Percentiles rank a stretch among this genome's conserved stretches.
Conservation (phyloP, 441 rosid genomes). For the Mallotus repandus region DNA sequence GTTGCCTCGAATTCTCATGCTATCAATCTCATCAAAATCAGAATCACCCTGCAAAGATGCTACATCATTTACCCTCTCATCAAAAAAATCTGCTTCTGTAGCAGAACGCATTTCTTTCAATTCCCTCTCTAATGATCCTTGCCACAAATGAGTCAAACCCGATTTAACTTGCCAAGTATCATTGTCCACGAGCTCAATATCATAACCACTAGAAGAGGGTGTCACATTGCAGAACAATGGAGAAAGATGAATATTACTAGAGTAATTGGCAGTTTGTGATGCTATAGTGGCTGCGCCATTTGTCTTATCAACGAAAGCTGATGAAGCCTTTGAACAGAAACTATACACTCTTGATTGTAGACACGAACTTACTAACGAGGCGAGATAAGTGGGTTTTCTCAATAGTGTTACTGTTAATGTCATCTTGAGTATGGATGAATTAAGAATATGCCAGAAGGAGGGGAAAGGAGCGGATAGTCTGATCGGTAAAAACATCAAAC, state of each 20-base stretch:
- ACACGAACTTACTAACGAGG: constrained; percentile 13
- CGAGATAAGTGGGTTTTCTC: constrained; percentile 30
- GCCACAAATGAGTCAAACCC: constrained; percentile 58
- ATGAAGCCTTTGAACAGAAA: constrained; percentile 38
- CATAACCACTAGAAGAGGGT: constrained; percentile 31
- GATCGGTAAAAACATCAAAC: constrained; percentile 48
- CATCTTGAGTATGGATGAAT: constrained; percentile 31
- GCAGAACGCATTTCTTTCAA: constrained; percentile 3
- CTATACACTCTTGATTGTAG: constrained; percentile 25
- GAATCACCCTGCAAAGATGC: constrained; percentile 29
- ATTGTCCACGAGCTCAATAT: constrained; percentile 66
- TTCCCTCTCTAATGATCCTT: constrained; percentile 28
- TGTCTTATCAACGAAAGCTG: constrained; percentile 21
- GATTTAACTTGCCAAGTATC: constrained; percentile 69
- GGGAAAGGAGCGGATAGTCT: constrained; percentile 2
- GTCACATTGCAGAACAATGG: constrained; percentile 29
- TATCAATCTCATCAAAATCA: constrained; percentile 72
- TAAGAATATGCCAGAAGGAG: neutral
- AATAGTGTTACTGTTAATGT: constrained; percentile 21
- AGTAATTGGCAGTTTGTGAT: constrained; percentile 16
- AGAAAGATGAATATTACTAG: constrained; percentile 35
- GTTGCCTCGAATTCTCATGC: constrained; percentile 66
- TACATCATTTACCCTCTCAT: constrained; percentile 17
- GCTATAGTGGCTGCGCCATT: constrained; percentile 3
- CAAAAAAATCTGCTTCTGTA: constrained; percentile 19